A percentile compares a stretch with the other conserved stretches of the same genome.
These are phyloP conservation scores for Luvunga scandens DNA, from an alignment of 345 rosid genomes.

Conservation along the genomic window DNA sequence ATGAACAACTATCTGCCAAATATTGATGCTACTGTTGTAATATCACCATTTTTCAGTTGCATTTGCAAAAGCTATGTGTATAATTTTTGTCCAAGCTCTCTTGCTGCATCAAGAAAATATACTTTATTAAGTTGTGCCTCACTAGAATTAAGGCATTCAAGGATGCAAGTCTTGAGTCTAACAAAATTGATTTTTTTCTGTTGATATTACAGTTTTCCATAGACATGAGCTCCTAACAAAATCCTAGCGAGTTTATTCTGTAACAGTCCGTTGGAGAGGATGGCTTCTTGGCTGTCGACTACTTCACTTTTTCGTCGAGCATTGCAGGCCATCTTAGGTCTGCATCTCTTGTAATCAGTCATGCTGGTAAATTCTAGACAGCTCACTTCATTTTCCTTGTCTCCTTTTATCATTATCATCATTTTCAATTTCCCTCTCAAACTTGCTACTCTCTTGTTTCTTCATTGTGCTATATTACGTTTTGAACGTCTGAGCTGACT, in stretches of 20 bases:
- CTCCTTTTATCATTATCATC: not conserved
- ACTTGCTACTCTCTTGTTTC: too few species aligned
- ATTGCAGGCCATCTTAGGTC: slow-evolving; percentile 74
- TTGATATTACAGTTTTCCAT: not conserved
- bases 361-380: slow-evolving; percentile 53
- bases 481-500: too few species aligned
- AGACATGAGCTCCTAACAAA: not conserved
- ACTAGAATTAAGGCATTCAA: not conserved
- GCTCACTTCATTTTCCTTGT: not conserved
- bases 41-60: not conserved
- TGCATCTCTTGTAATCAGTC: slow-evolving; percentile 91
- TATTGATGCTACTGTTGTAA: not conserved
- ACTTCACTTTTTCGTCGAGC: slow-evolving; percentile 88
- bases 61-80: not conserved
- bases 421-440: too few species aligned
- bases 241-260: not conserved
- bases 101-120: not conserved
- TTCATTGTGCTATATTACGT: too few species aligned
- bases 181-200: not conserved
- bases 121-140: not conserved
- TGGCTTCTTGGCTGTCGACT: slow-evolving; percentile 67
- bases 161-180: not conserved
- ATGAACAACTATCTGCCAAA: not conserved
- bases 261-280: slow-evolving; percentile 57
- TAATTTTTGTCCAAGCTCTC: not conserved